Percentiles rank a stretch among this genome's conserved stretches.
These are phyloP conservation scores for Malassezia vespertilionis DNA, from an alignment of 1,284 basidiomycete genomes.

Conservation along the genomic window DNA sequence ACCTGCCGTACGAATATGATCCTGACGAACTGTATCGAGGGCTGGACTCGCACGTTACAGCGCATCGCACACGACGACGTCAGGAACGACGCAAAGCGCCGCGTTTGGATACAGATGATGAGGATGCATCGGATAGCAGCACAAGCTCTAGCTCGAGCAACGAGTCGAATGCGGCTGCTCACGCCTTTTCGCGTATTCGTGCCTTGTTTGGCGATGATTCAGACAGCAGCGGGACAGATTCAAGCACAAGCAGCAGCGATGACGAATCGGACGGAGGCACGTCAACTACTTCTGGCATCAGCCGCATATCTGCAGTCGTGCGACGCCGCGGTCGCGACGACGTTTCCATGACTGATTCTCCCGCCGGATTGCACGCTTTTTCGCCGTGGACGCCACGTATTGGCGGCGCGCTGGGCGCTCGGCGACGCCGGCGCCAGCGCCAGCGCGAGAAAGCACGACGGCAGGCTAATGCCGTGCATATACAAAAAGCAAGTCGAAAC, in stretches of 20 bases:
- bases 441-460: not conserved
- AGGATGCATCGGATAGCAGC: conserved; percentile 17
- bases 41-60: conserved; percentile 37
- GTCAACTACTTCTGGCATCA: not conserved
- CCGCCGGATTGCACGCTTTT: not conserved
- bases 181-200: conserved; percentile 30
- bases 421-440: not conserved
- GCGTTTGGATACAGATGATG: not conserved
- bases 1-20: conserved; percentile 35
- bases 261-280: conserved; percentile 18
- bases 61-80: conserved; percentile 24
- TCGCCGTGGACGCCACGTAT: conserved; percentile 9
- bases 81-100: conserved; percentile 11
- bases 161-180: conserved; percentile 27
- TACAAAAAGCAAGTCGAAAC: conserved; percentile 30
- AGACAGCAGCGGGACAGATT: conserved; percentile 22
- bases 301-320: not conserved
- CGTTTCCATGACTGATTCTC: not conserved
- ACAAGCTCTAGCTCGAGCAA: conserved; percentile 17
- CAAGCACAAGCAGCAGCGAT: conserved; percentile 13
- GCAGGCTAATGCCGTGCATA: not conserved
- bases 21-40: conserved; percentile 37
- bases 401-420: not conserved
- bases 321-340: conserved; percentile 6
- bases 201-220: conserved; percentile 39